These are phyloP conservation scores for Ascomycota sp. DNA, from an alignment of 2,329 filamentous ascomycete genomes.

Conservation along the genomic window DNA sequence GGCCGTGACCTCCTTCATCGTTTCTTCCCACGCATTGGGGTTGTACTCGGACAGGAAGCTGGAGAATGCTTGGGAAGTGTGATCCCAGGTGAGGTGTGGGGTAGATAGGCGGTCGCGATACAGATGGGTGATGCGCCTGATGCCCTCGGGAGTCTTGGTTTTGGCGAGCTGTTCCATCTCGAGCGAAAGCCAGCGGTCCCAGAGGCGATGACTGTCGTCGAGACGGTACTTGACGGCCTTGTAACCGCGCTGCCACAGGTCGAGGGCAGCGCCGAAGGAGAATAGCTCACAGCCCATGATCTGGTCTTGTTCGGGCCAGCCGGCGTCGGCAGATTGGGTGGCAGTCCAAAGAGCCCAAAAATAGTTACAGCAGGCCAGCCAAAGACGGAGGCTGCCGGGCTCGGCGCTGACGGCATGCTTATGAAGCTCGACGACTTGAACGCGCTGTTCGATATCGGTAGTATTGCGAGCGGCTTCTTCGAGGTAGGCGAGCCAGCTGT, in stretches of 20 bases:
- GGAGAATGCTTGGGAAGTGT: conserved; percentile 56
- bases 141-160: conserved; percentile 31
- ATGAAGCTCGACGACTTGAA: conserved; percentile 52
- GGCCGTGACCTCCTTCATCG: conserved; percentile 48
- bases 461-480: conserved; percentile 46
- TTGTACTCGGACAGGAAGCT: conserved; percentile 55
- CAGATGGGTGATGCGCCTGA: conserved; percentile 45
- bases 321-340: conserved; percentile 31
- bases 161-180: conserved; percentile 46
- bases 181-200: conserved; percentile 59
- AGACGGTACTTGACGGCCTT: conserved; percentile 54
- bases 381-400: conserved; percentile 52
- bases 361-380: conserved; percentile 62
- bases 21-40: conserved; percentile 47
- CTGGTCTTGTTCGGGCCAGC: conserved; percentile 47
- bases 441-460: conserved; percentile 42
- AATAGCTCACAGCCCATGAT: conserved; percentile 52
- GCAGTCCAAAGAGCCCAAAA: conserved; percentile 51
- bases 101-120: conserved; percentile 49
- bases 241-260: conserved; percentile 52
- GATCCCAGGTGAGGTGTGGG: conserved; percentile 57
- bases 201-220: conserved; percentile 56
- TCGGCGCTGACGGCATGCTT: conserved; percentile 50
- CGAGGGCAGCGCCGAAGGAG: conserved; percentile 42
- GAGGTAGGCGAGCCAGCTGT: conserved; percentile 58